A percentile compares a stretch with the other conserved stretches of the same genome.
These are phyloP conservation scores for Crithidia mellificae DNA, from an alignment of 208 protist genomes.

Conservation along the genomic window DNA sequence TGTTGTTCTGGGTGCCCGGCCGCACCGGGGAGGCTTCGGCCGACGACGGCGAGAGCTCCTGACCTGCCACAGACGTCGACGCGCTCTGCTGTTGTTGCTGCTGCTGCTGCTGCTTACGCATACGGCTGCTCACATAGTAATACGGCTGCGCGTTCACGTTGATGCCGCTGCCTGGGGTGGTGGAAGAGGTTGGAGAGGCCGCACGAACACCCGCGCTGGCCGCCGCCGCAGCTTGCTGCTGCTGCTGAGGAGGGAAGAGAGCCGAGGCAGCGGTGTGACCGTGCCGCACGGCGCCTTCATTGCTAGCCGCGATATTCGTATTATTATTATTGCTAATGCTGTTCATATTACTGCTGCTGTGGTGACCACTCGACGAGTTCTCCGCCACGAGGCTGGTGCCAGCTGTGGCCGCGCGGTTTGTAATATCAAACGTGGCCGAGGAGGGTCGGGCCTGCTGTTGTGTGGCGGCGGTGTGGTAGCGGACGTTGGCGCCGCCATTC, in stretches of 20 bases:
- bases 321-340: background rate
- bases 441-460: background rate
- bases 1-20: background rate
- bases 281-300: background rate
- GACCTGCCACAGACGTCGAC: background rate
- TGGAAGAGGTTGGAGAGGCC: conserved; percentile 20
- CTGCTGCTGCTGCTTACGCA: conserved; percentile 35
- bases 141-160: conserved; percentile 73
- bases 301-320: background rate
- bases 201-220: conserved; percentile 9
- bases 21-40: background rate
- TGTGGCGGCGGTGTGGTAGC: conserved; percentile 18
- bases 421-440: conserved; percentile 34
- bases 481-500: background rate
- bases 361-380: too few relatives aligned
- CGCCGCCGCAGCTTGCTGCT: conserved; percentile 13
- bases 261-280: background rate
- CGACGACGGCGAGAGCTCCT: conserved; percentile 3
- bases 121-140: conserved; percentile 53
- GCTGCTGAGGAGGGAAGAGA: background rate
- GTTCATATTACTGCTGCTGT: conserved; percentile 11
- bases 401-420: conserved; percentile 9
- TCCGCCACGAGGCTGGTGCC: background rate
- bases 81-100: conserved; percentile 21
- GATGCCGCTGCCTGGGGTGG: conserved; percentile 39